Evolutionary conservation across 495 filamentous ascomycete genomes (phyloP).

Genomic region (Trichocladium antarcticum): DNA sequence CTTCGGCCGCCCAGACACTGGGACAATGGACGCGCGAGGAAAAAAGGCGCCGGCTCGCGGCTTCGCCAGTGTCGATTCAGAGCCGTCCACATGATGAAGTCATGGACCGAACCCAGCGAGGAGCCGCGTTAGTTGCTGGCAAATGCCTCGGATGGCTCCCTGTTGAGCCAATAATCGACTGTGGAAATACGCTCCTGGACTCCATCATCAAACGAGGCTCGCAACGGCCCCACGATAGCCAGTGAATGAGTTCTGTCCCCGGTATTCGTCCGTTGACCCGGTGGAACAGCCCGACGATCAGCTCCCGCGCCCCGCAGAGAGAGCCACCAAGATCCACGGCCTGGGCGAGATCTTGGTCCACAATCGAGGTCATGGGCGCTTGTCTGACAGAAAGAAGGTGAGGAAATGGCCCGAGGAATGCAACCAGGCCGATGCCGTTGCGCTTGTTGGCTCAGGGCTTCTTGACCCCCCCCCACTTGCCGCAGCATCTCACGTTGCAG

Average conservation of each 20-base stretch:
- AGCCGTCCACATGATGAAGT: conserved; percentile 15
- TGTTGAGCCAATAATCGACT: no score
- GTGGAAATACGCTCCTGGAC: no score
- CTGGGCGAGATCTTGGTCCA: conserved; percentile 9
- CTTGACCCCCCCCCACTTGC: neutral
- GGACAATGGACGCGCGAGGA: neutral
- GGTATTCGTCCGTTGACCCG: no score
- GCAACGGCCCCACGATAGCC: neutral
- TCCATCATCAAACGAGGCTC: no score
- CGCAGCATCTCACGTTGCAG: neutral
- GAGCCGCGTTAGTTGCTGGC: neutral
- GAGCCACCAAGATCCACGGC: conserved; percentile 7
- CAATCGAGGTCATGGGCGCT: neutral
- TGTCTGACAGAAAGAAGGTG: neutral
- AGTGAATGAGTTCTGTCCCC: neutral
- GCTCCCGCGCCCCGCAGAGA: neutral
- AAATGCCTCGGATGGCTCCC: neutral
- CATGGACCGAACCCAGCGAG: neutral
- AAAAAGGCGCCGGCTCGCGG: neutral
- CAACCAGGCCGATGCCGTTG: neutral
- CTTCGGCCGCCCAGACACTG: conserved; percentile 1
- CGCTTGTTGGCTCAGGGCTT: neutral
- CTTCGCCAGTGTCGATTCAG: neutral
- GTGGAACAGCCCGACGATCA: conserved; percentile 6
- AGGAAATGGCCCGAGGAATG: no score